phyloP scores from a whole-genome alignment of 2,329 filamentous ascomycete species.

The Lecanosticta acicola region DNA sequence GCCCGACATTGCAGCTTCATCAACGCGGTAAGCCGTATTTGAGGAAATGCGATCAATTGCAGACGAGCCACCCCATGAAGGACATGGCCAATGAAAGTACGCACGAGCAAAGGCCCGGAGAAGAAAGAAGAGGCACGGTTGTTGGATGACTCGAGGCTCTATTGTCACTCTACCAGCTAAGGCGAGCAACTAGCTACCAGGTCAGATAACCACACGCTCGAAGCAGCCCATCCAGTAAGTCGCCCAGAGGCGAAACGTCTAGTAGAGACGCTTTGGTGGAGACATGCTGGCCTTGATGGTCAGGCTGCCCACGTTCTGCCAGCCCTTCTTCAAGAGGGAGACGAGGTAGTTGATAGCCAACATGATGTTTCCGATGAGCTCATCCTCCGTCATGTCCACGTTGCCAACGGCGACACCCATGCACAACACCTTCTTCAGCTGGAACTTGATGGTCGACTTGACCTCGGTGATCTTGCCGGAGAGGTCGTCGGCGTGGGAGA shows the following conservation, averaged over 20 bases:
- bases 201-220: constrained; percentile 21
- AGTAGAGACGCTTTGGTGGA: constrained; percentile 96
- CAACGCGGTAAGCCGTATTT: too few species aligned
- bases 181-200: constrained; percentile 25
- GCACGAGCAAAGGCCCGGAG: too few species aligned
- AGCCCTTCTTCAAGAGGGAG: constrained; percentile 99
- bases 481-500: constrained; percentile 95
- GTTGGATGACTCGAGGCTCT: constrained; percentile 27
- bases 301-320: constrained; percentile 99
- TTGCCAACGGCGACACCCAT: constrained; percentile 99
- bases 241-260: constrained; percentile 39
- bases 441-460: constrained; percentile 99
- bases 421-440: constrained; percentile 99
- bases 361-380: constrained; percentile 98
- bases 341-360: constrained; percentile 99
- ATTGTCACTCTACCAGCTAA: constrained; percentile 30
- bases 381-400: constrained; percentile 93
- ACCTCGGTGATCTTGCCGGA: constrained; percentile 95
- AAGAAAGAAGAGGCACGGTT: not conserved
- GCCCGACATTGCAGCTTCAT: too few species aligned
- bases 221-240: constrained; percentile 21
- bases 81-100: too few species aligned
- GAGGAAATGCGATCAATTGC: too few species aligned
- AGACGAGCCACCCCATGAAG: too few species aligned
- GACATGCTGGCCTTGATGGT: constrained; percentile 99